Conservation (phyloP, 495 filamentous ascomycete genomes). For the Penicillium tannophilum region DNA sequence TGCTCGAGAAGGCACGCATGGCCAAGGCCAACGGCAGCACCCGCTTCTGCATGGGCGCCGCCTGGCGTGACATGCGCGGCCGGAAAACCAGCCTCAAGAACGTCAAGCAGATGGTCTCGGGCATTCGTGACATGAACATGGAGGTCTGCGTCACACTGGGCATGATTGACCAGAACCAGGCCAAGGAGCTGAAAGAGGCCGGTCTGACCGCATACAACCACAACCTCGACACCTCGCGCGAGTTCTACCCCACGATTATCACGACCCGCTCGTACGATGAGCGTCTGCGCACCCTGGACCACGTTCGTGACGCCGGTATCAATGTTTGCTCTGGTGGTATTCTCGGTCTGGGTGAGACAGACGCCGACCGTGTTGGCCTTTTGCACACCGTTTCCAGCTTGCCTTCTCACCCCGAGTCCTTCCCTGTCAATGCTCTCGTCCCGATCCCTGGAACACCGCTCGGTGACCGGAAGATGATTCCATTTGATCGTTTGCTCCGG, state of each 20-base stretch:
- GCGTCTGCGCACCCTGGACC: constrained; percentile 68
- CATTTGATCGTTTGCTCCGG: constrained; percentile 70
- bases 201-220: constrained; percentile 89
- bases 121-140: constrained; percentile 78
- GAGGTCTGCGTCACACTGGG: constrained; percentile 86
- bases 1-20: constrained; percentile 71
- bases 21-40: constrained; percentile 80
- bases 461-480: constrained; percentile 66
- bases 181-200: constrained; percentile 75
- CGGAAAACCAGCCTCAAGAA: constrained; percentile 77
- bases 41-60: constrained; percentile 90
- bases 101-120: constrained; percentile 77
- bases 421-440: constrained; percentile 84
- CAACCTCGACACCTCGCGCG: constrained; percentile 84
- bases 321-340: constrained; percentile 87
- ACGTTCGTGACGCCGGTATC: constrained; percentile 80
- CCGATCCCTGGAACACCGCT: constrained; percentile 84
- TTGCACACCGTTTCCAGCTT: constrained; percentile 76
- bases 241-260: constrained; percentile 81
- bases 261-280: constrained; percentile 83
- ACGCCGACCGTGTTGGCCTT: constrained; percentile 74
- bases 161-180: constrained; percentile 80
- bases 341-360: constrained; percentile 73
- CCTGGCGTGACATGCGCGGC: constrained; percentile 89
- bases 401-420: constrained; percentile 76